Evolutionary conservation across 2,329 filamentous ascomycete species (phyloP).

Genomic region (Pestalotiopsis sp.): DNA sequence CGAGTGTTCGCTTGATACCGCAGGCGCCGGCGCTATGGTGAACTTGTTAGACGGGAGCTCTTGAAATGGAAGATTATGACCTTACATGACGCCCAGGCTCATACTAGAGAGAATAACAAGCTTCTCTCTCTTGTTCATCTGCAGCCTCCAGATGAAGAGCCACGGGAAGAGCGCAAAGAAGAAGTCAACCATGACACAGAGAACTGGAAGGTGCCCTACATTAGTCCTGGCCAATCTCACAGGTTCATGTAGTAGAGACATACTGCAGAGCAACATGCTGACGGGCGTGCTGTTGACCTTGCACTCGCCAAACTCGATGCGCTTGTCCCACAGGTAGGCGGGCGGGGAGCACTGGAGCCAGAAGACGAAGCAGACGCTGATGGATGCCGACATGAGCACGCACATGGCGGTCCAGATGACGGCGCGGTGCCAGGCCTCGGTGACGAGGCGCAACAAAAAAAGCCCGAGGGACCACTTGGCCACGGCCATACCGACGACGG

Average conservation of each 20-base stretch:
- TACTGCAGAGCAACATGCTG: conserved; percentile 13
- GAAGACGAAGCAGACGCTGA: conserved; percentile 10
- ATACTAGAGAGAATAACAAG: conserved; percentile 13
- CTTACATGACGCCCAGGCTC: conserved; percentile 9
- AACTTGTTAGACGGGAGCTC: neutral
- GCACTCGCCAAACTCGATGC: conserved; percentile 7
- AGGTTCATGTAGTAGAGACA: neutral
- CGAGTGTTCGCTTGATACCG: conserved; percentile 8
- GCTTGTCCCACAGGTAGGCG: conserved; percentile 14
- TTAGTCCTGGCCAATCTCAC: neutral
- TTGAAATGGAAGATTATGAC: neutral
- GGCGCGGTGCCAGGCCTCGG: conserved; percentile 16
- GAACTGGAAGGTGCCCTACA: neutral
- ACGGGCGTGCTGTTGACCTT: conserved; percentile 6
- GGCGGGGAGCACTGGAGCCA: conserved; percentile 18
- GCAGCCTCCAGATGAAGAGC: conserved; percentile 12
- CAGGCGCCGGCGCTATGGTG: conserved; percentile 1
- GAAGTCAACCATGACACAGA: conserved; percentile 15
- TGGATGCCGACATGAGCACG: conserved; percentile 6
- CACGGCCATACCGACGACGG: conserved; percentile 15
- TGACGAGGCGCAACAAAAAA: conserved; percentile 17
- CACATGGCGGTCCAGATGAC: conserved; percentile 15
- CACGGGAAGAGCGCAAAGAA: conserved; percentile 17
- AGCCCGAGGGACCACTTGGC: conserved; percentile 19
- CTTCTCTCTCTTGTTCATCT: conserved; percentile 12